Evolutionary conservation across 495 filamentous ascomycete genomes (phyloP).

Genomic region (Penicillium canescens): DNA sequence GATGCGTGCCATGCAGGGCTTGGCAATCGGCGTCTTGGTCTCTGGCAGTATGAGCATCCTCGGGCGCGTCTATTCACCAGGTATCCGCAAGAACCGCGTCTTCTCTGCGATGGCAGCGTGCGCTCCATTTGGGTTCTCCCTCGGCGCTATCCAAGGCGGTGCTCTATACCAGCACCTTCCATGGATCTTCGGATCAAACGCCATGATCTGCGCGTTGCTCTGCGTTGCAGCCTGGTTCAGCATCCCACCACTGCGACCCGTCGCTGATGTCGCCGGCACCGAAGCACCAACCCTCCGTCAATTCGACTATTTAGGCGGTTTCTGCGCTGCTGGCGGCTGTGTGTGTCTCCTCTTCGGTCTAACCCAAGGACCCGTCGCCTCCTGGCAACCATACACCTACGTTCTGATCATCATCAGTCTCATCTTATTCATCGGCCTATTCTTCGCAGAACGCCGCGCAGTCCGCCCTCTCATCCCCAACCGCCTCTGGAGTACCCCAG

Average conservation of each 20-base stretch:
- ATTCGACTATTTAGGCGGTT: slow-evolving; percentile 29
- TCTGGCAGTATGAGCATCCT: slow-evolving; percentile 32
- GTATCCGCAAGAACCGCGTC: slow-evolving; percentile 29
- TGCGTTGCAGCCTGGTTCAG: slow-evolving; percentile 19
- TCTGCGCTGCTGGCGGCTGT: slow-evolving; percentile 25
- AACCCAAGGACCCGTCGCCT: slow-evolving; percentile 27
- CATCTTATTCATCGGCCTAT: slow-evolving; percentile 21
- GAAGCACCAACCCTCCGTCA: slow-evolving; percentile 24
- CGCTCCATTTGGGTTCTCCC: slow-evolving; percentile 27
- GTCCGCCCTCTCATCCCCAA: slow-evolving; percentile 27
- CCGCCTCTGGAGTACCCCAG: slow-evolving; percentile 34
- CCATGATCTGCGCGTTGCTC: slow-evolving; percentile 23
- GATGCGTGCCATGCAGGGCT: slow-evolving; percentile 30
- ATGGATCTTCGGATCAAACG: slow-evolving; percentile 33
- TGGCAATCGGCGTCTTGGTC: slow-evolving; percentile 28
- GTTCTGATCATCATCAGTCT: slow-evolving; percentile 22
- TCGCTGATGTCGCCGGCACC: slow-evolving; percentile 20
- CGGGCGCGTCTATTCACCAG: slow-evolving; percentile 31
- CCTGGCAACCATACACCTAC: slow-evolving; percentile 31
- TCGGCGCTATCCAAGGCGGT: slow-evolving; percentile 28
- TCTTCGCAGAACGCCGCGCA: slow-evolving; percentile 24
- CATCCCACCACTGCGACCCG: slow-evolving; percentile 23
- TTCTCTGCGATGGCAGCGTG: slow-evolving; percentile 31
- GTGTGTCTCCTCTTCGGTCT: slow-evolving; percentile 30
- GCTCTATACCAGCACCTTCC: slow-evolving; percentile 21